Evolutionary conservation across 1,284 basidiomycete species (phyloP).

Genomic region (Microbotryum lychnidis-dioicae): DNA sequence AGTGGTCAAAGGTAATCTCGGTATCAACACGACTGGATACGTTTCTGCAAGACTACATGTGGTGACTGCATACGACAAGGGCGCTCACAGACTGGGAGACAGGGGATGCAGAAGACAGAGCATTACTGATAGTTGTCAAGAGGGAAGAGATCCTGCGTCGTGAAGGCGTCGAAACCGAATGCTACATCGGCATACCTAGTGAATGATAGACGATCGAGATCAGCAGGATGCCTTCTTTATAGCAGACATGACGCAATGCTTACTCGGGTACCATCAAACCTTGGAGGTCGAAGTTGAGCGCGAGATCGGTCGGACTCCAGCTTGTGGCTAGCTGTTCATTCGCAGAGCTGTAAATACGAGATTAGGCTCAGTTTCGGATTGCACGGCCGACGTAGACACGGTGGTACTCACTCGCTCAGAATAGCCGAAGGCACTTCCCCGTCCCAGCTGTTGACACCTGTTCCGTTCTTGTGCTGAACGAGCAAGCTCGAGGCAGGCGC

Average conservation of each 20-base stretch:
- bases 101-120: constrained; percentile 25
- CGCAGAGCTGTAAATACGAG: background rate
- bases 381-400: no score
- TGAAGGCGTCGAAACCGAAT: constrained; percentile 15
- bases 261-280: constrained; percentile 15
- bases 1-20: no score
- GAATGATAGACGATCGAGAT: background rate
- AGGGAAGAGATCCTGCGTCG: constrained; percentile 6
- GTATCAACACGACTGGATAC: no score
- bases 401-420: no score
- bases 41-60: no score
- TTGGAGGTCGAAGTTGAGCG: constrained; percentile 11
- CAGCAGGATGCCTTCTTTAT: background rate
- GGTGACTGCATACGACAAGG: no score
- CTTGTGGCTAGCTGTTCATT: background rate
- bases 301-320: background rate
- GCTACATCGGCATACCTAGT: constrained; percentile 6
- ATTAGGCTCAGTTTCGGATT: background rate
- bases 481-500: background rate
- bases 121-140: background rate
- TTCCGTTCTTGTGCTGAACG: background rate
- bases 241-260: background rate
- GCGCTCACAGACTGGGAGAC: background rate
- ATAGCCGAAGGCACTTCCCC: background rate
- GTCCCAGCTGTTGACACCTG: background rate